Percentiles rank a stretch among this genome's conserved stretches.
phyloP scores from a whole-genome alignment of 129 eudicot genomes.

The Flaveria sonorensis region DNA sequence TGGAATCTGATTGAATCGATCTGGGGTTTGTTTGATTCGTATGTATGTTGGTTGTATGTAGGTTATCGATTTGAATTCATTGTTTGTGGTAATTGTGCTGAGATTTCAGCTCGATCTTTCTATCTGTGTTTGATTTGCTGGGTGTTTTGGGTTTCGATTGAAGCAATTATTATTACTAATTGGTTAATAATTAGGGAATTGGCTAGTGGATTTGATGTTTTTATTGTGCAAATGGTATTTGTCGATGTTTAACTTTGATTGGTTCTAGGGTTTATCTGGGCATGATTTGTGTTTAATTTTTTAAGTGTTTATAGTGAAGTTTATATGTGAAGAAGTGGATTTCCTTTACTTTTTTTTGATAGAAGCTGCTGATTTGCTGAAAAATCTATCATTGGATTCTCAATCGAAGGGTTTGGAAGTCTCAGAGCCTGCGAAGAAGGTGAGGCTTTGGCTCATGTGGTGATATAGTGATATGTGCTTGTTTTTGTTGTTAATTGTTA shows the following conservation, averaged over 20 bases:
- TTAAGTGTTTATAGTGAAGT: neutral
- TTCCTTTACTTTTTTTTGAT: conserved; percentile 28
- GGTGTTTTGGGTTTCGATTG: neutral
- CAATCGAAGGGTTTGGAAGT: conserved; percentile 55
- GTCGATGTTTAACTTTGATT: neutral
- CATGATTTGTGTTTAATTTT: neutral
- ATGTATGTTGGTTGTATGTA: neutral
- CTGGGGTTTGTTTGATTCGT: conserved; percentile 4
- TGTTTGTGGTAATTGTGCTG: neutral
- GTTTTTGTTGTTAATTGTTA: too few species aligned
- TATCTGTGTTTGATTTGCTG: neutral
- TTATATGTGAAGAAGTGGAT: neutral
- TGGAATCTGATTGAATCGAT: neutral
- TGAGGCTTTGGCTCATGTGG: neutral
- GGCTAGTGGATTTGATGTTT: neutral
- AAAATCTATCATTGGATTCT: conserved; percentile 70
- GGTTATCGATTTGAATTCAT: neutral
- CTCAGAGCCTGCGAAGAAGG: conserved; percentile 71
- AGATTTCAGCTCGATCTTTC: conserved; percentile 1
- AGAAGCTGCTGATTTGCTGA: conserved; percentile 82
- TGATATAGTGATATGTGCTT: neutral
- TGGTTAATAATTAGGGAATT: neutral
- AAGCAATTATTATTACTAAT: neutral
- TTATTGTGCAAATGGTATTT: neutral
- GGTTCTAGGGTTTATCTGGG: neutral